Conservation (phyloP, 352 stramenopile genomes). For the Phytophthora litchii region DNA sequence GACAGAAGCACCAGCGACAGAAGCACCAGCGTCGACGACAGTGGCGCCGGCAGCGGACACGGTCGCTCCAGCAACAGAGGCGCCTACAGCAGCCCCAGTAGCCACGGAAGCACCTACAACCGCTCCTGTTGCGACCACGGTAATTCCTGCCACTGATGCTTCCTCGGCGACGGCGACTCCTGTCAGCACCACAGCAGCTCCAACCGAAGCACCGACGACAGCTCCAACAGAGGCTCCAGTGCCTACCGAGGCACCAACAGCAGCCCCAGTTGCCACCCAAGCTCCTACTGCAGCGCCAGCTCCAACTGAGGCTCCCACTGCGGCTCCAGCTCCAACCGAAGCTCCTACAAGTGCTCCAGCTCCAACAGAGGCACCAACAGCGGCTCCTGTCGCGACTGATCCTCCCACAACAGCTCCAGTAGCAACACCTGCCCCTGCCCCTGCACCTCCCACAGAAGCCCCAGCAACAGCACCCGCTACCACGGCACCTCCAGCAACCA, state of each 20-base stretch:
- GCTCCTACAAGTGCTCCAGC: constrained; percentile 9
- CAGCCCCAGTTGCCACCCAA: neutral
- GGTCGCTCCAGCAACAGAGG: constrained; percentile 2
- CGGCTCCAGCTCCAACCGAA: constrained; percentile 1
- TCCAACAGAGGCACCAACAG: constrained; percentile 16
- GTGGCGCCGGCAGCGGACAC: constrained; percentile 2
- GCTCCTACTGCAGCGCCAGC: neutral
- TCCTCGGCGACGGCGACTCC: constrained; percentile 1
- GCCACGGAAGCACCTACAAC: constrained; percentile 1
- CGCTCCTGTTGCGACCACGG: constrained; percentile 10
- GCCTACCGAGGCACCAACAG: constrained; percentile 5
- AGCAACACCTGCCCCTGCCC: neutral
- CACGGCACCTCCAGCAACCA: constrained; percentile 9
- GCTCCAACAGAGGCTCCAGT: constrained; percentile 6
- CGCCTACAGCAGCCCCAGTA: constrained; percentile 1
- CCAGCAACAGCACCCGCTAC: constrained; percentile 17
- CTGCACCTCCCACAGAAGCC: constrained; percentile 5
- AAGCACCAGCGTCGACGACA: neutral
- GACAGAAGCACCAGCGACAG: constrained; percentile 10
- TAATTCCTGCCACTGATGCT: neutral
- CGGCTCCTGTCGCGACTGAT: constrained; percentile 7
- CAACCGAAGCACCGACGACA: neutral
- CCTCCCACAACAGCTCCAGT: constrained; percentile 6
- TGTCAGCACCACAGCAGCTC: constrained; percentile 4
- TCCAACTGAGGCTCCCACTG: neutral